Percentiles rank a stretch among this genome's conserved stretches.
Evolutionary conservation across 176 grass and related monocot genomes (phyloP).

Genomic region (Pontederia paniculata): DNA sequence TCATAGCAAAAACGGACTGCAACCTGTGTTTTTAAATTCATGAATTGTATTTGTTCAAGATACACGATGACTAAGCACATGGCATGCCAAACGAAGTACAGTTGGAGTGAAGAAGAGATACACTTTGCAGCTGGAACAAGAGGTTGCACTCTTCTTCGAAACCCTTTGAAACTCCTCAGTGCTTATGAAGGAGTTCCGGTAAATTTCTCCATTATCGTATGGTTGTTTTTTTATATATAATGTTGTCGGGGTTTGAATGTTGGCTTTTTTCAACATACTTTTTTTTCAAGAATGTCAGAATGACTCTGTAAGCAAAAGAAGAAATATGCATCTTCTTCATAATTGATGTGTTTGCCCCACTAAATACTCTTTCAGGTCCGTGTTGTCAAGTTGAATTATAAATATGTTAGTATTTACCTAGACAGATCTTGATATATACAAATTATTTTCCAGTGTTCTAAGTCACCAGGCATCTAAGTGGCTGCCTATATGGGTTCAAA

Average conservation of each 20-base stretch:
- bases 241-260: neutral
- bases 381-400: too few species aligned
- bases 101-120: conserved; percentile 20
- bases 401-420: too few species aligned
- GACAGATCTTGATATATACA: too few species aligned
- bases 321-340: too few species aligned
- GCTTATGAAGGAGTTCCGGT: conserved; percentile 22
- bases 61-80: conserved; percentile 3
- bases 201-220: neutral
- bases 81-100: conserved; percentile 3
- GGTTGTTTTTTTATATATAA: neutral
- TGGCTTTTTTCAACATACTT: neutral
- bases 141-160: conserved; percentile 12
- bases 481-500: too few species aligned
- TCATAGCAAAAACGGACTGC: neutral
- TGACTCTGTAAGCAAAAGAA: neutral
- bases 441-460: too few species aligned
- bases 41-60: neutral
- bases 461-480: too few species aligned
- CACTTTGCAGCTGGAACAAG: conserved; percentile 18
- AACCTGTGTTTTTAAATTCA: neutral
- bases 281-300: neutral
- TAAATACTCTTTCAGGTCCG: too few species aligned
- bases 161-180: conserved; percentile 17
- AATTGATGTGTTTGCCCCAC: too few species aligned